Base-by-base conservation (phyloP, 2,329 filamentous ascomycete species). In the Phoma herbarum region DNA sequence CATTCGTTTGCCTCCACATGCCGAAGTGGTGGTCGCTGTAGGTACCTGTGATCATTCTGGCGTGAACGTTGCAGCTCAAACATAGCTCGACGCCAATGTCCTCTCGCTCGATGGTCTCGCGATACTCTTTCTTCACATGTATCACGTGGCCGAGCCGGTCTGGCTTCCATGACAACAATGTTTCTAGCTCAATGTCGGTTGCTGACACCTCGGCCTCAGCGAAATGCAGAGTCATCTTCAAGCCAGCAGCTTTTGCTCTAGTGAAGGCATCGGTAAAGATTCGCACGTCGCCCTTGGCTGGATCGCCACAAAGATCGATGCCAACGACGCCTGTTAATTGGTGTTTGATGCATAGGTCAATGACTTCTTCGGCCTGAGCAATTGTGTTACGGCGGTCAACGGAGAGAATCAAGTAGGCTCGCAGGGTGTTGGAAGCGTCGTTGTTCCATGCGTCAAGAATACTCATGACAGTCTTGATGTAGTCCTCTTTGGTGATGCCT, bases 291-390 rank as follows among this genome's bases (percentile, higher is more conserved):
- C 88, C 87, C 62, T 81, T 82, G 0, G 83, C 79, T 1, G 91
- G 91, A 69, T 96, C 87, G 18, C 92, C 92, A 75, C 91, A 94
- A 20, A 95, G 84, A 70, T 95, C 92, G 22, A 95, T 76, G 14
- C 88, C 91, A 1, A 94, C 88, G 4, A 94, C 85, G 18, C 86
- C 86, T 4, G 76, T 71, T 35, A 68, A 63, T 14, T 76, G 77
- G 71, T 88, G 85, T 57, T 79, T 78, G 45, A 84, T 74, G 1
- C 90, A 90, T 1, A 95, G 82, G 18, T 83, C 78, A 23, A 93
- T 82, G 3, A 88, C 85, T 59, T 88, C 81, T n/a, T 80, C 69
- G 0, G 91, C 91, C 62, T 90, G 85, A 1, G 77, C 71, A 9
- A 80, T 66, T 9, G 84, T 81, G 64, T 86, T 86, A 20, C 88